Conservation (phyloP, 2,329 filamentous ascomycete genomes). For the Magnaporthales sp. region DNA sequence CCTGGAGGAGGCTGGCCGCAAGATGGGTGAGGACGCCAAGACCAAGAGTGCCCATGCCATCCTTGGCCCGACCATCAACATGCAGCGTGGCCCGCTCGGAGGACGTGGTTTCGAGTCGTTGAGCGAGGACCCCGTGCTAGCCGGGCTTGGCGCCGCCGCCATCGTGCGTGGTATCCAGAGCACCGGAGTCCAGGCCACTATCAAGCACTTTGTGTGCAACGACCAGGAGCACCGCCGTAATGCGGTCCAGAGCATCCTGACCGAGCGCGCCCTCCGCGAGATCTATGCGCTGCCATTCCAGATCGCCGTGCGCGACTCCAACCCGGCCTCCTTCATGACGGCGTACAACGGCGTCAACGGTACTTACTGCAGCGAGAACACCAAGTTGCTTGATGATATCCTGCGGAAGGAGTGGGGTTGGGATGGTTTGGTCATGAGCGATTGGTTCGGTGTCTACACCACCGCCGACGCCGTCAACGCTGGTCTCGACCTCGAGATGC, state of each 20-base stretch:
- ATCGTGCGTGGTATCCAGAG: constrained; percentile 47
- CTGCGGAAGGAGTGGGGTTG: constrained; percentile 49
- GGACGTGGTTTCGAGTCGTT: constrained; percentile 53
- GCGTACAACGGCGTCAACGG: constrained; percentile 52
- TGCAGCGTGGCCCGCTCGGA: constrained; percentile 50
- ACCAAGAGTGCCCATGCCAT: constrained; percentile 50
- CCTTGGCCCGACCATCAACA: constrained; percentile 55
- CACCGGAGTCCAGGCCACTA: constrained; percentile 45
- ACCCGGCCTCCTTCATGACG: constrained; percentile 48
- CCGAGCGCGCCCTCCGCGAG: constrained; percentile 47
- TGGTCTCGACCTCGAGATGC: constrained; percentile 52
- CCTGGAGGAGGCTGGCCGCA: constrained; percentile 38
- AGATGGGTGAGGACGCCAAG: constrained; percentile 44
- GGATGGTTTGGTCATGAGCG: constrained; percentile 49
- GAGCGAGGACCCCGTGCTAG: constrained; percentile 48
- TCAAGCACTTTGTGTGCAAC: constrained; percentile 55
- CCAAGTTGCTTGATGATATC: constrained; percentile 38
- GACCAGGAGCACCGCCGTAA: constrained; percentile 52
- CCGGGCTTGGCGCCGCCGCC: constrained; percentile 43
- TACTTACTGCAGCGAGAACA: constrained; percentile 44
- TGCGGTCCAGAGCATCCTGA: constrained; percentile 44
- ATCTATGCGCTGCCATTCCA: constrained; percentile 52
- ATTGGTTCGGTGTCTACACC: constrained; percentile 51
- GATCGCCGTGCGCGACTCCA: constrained; percentile 41
- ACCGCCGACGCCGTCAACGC: constrained; percentile 40